These are phyloP conservation scores for Nicotiana obtusifolia DNA, from an alignment of 257 asterid genomes.

Conservation along the genomic window DNA sequence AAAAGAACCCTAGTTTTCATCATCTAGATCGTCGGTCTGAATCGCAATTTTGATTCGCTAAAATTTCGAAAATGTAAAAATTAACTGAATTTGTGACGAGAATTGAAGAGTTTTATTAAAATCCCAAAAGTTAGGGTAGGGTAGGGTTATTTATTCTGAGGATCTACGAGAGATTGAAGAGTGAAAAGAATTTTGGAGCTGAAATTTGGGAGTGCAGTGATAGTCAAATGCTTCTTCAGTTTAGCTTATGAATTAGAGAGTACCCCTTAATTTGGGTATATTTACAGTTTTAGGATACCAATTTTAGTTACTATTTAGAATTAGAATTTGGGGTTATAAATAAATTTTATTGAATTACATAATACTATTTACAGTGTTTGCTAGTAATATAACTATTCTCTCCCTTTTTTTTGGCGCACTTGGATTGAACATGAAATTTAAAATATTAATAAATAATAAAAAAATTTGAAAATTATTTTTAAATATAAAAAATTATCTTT, in stretches of 20 bases:
- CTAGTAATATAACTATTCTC: too few relatives aligned
- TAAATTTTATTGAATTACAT: too few relatives aligned
- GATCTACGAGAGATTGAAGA: neutral
- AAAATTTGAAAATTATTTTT: too few relatives aligned
- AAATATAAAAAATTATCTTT: too few relatives aligned
- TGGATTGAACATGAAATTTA: too few relatives aligned
- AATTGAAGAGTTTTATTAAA: neutral
- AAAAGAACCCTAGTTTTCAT: constrained; percentile 59
- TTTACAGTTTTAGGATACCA: neutral
- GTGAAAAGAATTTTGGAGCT: neutral
- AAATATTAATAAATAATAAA: too few relatives aligned
- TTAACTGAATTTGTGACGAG: neutral
- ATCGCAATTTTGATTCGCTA: neutral
- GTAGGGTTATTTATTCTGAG: neutral
- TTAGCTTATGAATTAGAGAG: neutral
- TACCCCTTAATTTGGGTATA: neutral
- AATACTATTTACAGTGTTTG: too few relatives aligned
- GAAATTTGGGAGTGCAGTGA: neutral
- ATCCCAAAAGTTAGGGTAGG: neutral
- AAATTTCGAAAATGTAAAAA: neutral
- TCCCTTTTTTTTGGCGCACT: too few relatives aligned
- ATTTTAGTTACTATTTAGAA: neutral
- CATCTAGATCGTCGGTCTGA: constrained; percentile 35
- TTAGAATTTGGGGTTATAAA: too few relatives aligned
- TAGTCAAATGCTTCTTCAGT: constrained; percentile 3